A percentile compares a stretch with the other conserved stretches of the same genome.
These are phyloP conservation scores for Fusarium buharicum DNA, from an alignment of 2,329 filamentous ascomycete genomes.

Conservation along the genomic window DNA sequence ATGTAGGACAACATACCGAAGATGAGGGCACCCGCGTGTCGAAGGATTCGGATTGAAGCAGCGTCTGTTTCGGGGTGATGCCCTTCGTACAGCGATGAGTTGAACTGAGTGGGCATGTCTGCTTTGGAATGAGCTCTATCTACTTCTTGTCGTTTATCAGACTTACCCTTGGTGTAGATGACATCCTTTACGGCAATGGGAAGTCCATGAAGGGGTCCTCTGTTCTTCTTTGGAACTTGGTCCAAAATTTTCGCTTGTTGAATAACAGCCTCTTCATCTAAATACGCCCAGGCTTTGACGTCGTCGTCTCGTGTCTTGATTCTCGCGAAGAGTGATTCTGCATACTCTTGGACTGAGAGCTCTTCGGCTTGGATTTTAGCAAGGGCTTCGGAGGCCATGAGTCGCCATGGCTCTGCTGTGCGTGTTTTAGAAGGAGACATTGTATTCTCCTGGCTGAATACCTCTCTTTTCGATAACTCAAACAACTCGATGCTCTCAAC, in stretches of 20 bases:
- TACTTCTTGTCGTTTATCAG: not conserved
- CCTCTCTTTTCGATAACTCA: not conserved
- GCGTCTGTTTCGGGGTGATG: constrained; percentile 62
- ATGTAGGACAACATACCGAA: constrained; percentile 47
- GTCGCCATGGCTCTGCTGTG: constrained; percentile 33
- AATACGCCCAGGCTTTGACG: constrained; percentile 63
- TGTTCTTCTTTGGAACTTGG: constrained; percentile 55
- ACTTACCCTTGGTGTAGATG: constrained; percentile 63
- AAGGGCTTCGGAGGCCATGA: constrained; percentile 58
- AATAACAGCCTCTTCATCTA: constrained; percentile 58
- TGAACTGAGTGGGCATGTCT: constrained; percentile 68
- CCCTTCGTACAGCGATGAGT: constrained; percentile 64
- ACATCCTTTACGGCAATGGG: constrained; percentile 70
- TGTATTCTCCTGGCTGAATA: not conserved
- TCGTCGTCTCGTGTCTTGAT: constrained; percentile 57
- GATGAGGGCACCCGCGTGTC: constrained; percentile 67
- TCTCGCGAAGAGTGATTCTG: constrained; percentile 57
- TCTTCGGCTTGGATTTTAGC: constrained; percentile 53
- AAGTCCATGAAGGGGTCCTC: constrained; percentile 68
- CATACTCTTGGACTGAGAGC: constrained; percentile 62
- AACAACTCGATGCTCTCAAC: constrained; percentile 5
- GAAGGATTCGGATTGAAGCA: constrained; percentile 61
- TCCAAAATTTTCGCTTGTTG: constrained; percentile 63
- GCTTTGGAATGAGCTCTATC: constrained; percentile 3
- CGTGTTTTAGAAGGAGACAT: constrained; percentile 29